These are phyloP conservation scores for Zalaria sp. DNA, from an alignment of 2,329 filamentous ascomycete genomes.

Conservation along the genomic window DNA sequence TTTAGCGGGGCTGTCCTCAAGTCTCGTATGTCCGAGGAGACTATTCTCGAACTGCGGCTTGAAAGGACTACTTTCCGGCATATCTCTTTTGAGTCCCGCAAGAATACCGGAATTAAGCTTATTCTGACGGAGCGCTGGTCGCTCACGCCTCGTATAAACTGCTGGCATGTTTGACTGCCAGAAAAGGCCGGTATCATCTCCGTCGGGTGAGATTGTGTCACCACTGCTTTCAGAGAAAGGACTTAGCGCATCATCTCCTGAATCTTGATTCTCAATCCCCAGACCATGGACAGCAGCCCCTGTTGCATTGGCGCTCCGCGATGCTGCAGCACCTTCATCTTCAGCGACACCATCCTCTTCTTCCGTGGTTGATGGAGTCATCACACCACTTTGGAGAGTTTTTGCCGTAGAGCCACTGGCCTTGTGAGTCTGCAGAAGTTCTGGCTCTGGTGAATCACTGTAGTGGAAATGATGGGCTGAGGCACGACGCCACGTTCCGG, in stretches of 20 bases:
- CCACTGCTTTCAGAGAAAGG: slow-evolving; percentile 7
- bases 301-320: too few relatives aligned
- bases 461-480: slow-evolving; percentile 23
- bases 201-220: slow-evolving; percentile 4
- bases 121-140: neutral
- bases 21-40: too few relatives aligned
- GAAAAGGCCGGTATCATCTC: slow-evolving; percentile 15
- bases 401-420: slow-evolving; percentile 3
- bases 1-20: neutral
- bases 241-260: slow-evolving; percentile 1
- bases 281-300: too few relatives aligned
- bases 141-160: slow-evolving; percentile 5
- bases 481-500: slow-evolving; percentile 27
- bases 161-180: slow-evolving; percentile 15
- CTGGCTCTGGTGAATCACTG: slow-evolving; percentile 20
- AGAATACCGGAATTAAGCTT: too few relatives aligned
- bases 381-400: slow-evolving; percentile 11
- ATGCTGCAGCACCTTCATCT: too few relatives aligned
- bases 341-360: slow-evolving; percentile 7
- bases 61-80: slow-evolving; percentile 10
- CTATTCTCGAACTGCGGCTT: slow-evolving; percentile 4
- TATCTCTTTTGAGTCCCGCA: slow-evolving; percentile 3
- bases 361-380: slow-evolving; percentile 19
- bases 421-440: slow-evolving; percentile 4
- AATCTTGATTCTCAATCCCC: too few relatives aligned